phyloP scores from a whole-genome alignment of 73 alveolate species.

The Paramecium caudatum region DNA sequence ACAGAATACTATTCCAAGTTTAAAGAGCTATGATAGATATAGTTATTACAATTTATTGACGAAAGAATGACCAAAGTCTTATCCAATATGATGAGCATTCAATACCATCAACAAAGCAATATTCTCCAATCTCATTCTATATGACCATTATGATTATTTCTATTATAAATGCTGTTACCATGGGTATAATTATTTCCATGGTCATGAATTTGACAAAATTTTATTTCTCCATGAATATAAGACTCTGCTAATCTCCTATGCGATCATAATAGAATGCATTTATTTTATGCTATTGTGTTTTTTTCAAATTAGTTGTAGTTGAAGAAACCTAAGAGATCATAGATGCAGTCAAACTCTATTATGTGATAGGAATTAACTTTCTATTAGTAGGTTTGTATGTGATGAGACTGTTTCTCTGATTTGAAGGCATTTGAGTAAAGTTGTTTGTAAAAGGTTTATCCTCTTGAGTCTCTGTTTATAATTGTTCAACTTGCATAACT shows the following conservation, averaged over 20 bases:
- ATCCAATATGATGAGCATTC: conserved; percentile 47
- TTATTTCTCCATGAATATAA: not conserved
- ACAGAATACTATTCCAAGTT: conserved; percentile 25
- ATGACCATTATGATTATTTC: not conserved
- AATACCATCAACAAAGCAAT: conserved; percentile 36
- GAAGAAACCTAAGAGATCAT: conserved; percentile 33
- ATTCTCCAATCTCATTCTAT: conserved; percentile 51
- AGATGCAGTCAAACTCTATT: conserved; percentile 11
- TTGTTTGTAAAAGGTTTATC: not conserved
- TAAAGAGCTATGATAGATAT: conserved; percentile 18
- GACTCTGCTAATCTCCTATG: conserved; percentile 33
- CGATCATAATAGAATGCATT: conserved; percentile 61
- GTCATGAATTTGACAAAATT: not conserved
- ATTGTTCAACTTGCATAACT: not conserved
- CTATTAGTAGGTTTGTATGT: conserved; percentile 8
- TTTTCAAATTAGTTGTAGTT: not conserved
- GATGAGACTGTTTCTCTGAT: not conserved
- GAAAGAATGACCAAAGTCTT: conserved; percentile 42
- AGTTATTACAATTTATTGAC: conserved; percentile 6
- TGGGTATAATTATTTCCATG: not conserved
- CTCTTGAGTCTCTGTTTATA: conserved; percentile 7
- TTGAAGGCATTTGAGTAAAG: conserved; percentile 8
- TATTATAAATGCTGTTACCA: not conserved
- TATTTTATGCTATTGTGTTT: not conserved
- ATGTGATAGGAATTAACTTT: not conserved